A percentile compares a stretch with the other conserved stretches of the same genome.
Evolutionary conservation across 1,139 yeast species (phyloP).

Genomic region (Yamadazyma oceani): DNA sequence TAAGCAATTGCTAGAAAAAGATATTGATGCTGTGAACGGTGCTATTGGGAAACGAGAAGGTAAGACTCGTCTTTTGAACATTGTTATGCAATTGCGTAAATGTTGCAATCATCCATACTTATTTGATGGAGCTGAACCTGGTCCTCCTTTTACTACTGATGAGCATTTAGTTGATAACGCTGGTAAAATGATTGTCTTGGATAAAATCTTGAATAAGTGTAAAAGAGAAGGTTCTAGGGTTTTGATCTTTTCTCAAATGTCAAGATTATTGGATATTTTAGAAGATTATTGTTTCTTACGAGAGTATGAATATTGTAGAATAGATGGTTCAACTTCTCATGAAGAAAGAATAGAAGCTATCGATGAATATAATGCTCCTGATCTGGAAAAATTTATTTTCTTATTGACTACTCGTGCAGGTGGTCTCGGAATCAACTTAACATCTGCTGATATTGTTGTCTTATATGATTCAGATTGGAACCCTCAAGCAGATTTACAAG

Average conservation of each 20-base stretch:
- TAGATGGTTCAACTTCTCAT: constrained; percentile 93
- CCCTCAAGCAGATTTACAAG: constrained; percentile 98
- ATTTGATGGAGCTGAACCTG: constrained; percentile 98
- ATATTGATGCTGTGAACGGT: constrained; percentile 95
- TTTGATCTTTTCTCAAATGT: constrained; percentile 92
- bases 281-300: constrained; percentile 91
- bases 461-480: constrained; percentile 97
- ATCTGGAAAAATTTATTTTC: constrained; percentile 79
- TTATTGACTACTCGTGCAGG: constrained; percentile 97
- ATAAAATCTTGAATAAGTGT: constrained; percentile 73
- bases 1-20: constrained; percentile 82
- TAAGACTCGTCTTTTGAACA: constrained; percentile 83
- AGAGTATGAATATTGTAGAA: constrained; percentile 83
- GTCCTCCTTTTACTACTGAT: constrained; percentile 96
- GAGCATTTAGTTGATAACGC: constrained; percentile 87
- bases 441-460: constrained; percentile 89
- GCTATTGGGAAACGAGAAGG: constrained; percentile 87
- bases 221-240: constrained; percentile 84
- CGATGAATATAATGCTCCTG: constrained; percentile 86
- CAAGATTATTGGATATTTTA: constrained; percentile 82
- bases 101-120: constrained; percentile 97
- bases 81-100: constrained; percentile 94
- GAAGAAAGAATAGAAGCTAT: constrained; percentile 91
- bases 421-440: constrained; percentile 92
- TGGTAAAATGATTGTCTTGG: constrained; percentile 88